Conservation (phyloP, 2,329 filamentous ascomycete species). For the Neofusicoccum ribis region DNA sequence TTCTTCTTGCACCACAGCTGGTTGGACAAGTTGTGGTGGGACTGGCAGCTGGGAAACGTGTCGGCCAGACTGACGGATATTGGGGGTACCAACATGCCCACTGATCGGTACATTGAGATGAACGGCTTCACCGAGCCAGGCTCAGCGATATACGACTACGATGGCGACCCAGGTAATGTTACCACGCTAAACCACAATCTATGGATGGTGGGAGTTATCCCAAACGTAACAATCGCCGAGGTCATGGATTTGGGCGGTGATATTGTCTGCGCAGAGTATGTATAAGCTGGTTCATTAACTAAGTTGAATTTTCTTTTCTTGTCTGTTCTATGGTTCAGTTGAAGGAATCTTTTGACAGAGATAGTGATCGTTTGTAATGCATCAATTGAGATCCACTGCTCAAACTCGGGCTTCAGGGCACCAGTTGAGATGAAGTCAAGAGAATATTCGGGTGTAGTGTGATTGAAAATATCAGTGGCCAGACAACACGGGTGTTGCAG, state of each 20-base stretch:
- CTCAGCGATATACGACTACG: conserved; percentile 15
- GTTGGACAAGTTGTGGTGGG: conserved; percentile 47
- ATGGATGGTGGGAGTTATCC: conserved; percentile 19
- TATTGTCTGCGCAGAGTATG: conserved; percentile 20
- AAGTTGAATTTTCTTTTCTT: too few relatives aligned
- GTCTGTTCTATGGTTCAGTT: too few relatives aligned
- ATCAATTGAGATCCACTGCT: too few relatives aligned
- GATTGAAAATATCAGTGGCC: too few relatives aligned
- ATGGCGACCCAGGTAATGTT: conserved; percentile 18
- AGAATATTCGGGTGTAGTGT: too few relatives aligned
- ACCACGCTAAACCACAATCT: conserved; percentile 22
- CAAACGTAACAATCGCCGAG: conserved; percentile 20
- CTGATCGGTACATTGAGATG: neutral
- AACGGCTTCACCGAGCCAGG: conserved; percentile 10
- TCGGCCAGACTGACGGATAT: conserved; percentile 16
- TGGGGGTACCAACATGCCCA: conserved; percentile 12
- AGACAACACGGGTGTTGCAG: too few relatives aligned
- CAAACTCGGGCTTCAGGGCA: neutral
- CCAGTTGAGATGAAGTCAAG: neutral
- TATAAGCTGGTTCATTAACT: neutral
- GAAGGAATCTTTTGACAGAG: too few relatives aligned
- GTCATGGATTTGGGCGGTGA: conserved; percentile 20
- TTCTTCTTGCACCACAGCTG: conserved; percentile 48
- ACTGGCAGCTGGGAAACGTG: conserved; percentile 45
- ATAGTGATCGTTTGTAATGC: too few relatives aligned